Evolutionary conservation across 768 basidiomycete genomes (phyloP), one percentile per base, ranked within the genome.

Genomic region (Antrodiella citrinella): DNA sequence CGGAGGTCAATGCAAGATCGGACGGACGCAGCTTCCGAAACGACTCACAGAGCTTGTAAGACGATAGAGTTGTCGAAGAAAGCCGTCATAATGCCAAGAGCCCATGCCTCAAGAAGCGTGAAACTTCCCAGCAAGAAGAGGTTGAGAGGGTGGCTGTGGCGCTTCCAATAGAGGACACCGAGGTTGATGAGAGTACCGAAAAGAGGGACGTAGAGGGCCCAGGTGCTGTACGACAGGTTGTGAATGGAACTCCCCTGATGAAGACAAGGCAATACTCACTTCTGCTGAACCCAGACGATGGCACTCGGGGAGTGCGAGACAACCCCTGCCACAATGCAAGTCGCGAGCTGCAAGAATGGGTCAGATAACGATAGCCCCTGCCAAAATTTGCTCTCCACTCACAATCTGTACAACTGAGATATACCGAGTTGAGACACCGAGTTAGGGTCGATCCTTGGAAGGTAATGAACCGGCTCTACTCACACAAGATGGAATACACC

Each of bases 91-190:
- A 90, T 71, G n/a, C 96, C 96, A 44, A 99, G 73, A 10, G 91
- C 84, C 63, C 91, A 83, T 4, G 91, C 86, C 67, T 99, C 96
- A 73, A 95, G 74, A 20, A 88, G 61, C 7, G 96, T 99, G 69
- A 98, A 99, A 1, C 85, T 73, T 18, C 84, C 80, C 30, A 99
- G 73, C 23, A 97, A 72, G 43, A 91, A 73, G 52, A 95, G 73
- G 67, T 99, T 99, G 65, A 80, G 71, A 20, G 95, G 95, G 64
- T 90, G 82, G 63, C 79, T 81, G 66, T 95, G 93, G 50, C 94
- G 83, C 68, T 96, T 94, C 87, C 87, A 94, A 72, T 81, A 95
- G 3, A 93, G 76, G 26, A 89, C 67, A 1, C 83, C 82, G 23
- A 96, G 80, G 53, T 86, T 86, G 59, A 86, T 65, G 51, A 97